phyloP scores from a whole-genome alignment of 495 filamentous ascomycete genomes.

The Talaromyces borbonicus region DNA sequence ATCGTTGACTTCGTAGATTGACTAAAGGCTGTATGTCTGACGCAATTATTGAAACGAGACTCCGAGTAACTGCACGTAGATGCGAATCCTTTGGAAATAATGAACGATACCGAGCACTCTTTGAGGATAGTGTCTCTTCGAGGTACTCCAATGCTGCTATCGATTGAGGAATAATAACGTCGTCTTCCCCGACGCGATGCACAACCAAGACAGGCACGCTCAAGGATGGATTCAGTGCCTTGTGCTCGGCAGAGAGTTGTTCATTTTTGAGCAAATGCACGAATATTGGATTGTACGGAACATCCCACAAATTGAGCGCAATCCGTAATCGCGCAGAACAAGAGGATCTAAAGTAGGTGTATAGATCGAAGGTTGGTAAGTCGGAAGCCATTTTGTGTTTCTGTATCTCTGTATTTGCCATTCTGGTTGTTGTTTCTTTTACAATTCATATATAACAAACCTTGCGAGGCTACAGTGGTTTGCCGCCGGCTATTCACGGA shows the following conservation, averaged over 20 bases:
- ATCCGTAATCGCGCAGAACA: constrained; percentile 46
- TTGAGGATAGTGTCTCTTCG: constrained; percentile 32
- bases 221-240: constrained; percentile 34
- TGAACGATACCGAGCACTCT: constrained; percentile 4
- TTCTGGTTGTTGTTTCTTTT: not conserved
- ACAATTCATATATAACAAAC: not conserved
- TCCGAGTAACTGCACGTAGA: constrained; percentile 29
- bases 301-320: constrained; percentile 35
- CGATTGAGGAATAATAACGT: constrained; percentile 38
- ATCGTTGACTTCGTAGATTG: constrained; percentile 36
- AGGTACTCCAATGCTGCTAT: constrained; percentile 45
- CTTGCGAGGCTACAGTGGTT: not conserved
- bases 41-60: constrained; percentile 35
- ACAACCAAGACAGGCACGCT: constrained; percentile 42
- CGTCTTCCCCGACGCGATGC: constrained; percentile 10
- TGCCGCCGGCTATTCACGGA: constrained; percentile 5
- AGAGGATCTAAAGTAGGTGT: constrained; percentile 48
- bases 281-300: constrained; percentile 30
- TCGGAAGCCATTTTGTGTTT: constrained; percentile 2
- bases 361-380: constrained; percentile 17
- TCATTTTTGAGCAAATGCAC: constrained; percentile 39
- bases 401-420: not conserved
- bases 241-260: constrained; percentile 25
- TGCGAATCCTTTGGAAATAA: constrained; percentile 31
- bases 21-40: constrained; percentile 41